Evolutionary conservation across 1,284 basidiomycete genomes (phyloP).

Genomic region (Neonothopanus nambi): DNA sequence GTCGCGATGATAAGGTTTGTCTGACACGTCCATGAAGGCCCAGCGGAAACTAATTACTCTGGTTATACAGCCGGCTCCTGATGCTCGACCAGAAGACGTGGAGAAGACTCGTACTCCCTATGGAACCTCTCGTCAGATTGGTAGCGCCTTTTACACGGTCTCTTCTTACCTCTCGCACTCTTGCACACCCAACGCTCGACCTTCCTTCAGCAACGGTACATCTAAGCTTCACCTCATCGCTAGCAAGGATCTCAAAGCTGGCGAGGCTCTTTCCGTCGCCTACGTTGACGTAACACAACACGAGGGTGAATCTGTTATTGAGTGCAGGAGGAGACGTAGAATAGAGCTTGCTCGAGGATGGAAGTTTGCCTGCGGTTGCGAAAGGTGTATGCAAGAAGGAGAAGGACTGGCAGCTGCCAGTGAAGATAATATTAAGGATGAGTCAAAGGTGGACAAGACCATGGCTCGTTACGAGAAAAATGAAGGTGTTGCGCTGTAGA

Average conservation of each 20-base stretch:
- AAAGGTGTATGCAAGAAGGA: constrained; percentile 59
- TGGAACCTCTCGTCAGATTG: constrained; percentile 73
- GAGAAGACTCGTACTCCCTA: constrained; percentile 73
- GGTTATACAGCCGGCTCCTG: constrained; percentile 44
- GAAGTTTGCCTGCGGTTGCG: constrained; percentile 74
- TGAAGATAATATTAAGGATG: constrained; percentile 46
- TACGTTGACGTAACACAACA: constrained; percentile 67
- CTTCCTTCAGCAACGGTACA: constrained; percentile 62
- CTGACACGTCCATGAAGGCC: neutral
- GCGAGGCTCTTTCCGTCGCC: constrained; percentile 73
- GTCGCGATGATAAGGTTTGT: constrained; percentile 69
- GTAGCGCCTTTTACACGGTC: constrained; percentile 70
- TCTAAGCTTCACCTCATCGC: constrained; percentile 69
- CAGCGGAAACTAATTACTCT: neutral
- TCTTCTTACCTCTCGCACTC: constrained; percentile 79
- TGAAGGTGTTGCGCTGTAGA: neutral
- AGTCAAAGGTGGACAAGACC: constrained; percentile 55
- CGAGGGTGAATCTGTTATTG: constrained; percentile 48
- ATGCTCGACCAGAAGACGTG: constrained; percentile 59
- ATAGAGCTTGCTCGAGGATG: constrained; percentile 77
- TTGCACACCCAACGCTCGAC: constrained; percentile 63
- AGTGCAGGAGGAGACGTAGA: constrained; percentile 63
- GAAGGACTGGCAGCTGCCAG: constrained; percentile 33
- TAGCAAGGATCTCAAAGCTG: constrained; percentile 60
- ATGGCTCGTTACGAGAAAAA: constrained; percentile 12